These are phyloP conservation scores for Penicillium soppii DNA, from an alignment of 495 filamentous ascomycete species.

Conservation along the genomic window DNA sequence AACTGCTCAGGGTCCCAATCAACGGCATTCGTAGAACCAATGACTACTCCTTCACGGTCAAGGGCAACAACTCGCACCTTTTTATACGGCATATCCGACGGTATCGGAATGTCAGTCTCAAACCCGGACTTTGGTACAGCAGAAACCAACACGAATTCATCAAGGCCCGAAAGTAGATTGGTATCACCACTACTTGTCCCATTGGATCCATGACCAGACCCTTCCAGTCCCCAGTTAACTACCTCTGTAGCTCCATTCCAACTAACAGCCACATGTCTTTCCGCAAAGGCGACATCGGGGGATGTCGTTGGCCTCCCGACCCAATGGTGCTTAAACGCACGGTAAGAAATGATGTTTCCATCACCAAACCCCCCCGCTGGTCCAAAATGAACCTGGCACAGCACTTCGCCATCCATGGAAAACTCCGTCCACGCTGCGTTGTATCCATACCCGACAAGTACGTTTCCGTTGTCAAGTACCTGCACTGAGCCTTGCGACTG, in stretches of 20 bases:
- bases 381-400: conserved; percentile 37
- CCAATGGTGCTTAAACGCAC: conserved; percentile 39
- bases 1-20: conserved; percentile 16
- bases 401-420: conserved; percentile 24
- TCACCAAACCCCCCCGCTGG: conserved; percentile 21
- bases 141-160: conserved; percentile 21
- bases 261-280: conserved; percentile 26
- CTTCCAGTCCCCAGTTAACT: conserved; percentile 34
- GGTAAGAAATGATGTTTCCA: conserved; percentile 34
- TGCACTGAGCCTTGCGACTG: conserved; percentile 49
- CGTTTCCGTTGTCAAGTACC: conserved; percentile 43
- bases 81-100: conserved; percentile 5
- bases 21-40: conserved; percentile 5
- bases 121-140: conserved; percentile 31
- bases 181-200: conserved; percentile 2
- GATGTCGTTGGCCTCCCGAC: conserved; percentile 26
- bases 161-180: background rate
- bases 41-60: conserved; percentile 1
- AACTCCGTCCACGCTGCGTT: conserved; percentile 51
- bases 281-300: conserved; percentile 30
- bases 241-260: conserved; percentile 49
- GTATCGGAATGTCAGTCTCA: conserved; percentile 31
- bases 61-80: conserved; percentile 17
- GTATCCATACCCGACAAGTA: conserved; percentile 49
- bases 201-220: conserved; percentile 10